Evolutionary conservation across 768 basidiomycete genomes (phyloP), one percentile per base, ranked within the genome.

Genomic region (Brasilioporus rufonigricans): DNA sequence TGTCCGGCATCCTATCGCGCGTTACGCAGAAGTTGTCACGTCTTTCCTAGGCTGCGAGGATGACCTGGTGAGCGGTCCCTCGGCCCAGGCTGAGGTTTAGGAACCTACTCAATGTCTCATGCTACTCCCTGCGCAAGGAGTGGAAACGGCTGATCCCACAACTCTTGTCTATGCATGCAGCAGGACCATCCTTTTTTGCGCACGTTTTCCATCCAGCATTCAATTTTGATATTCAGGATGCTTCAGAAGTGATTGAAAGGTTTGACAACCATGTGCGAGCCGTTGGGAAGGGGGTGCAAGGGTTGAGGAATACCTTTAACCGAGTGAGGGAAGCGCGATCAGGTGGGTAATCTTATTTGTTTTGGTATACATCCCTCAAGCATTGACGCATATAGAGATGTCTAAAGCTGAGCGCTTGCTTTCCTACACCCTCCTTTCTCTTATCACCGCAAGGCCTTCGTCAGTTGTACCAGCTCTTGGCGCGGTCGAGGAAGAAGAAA

Each of bases 171-270:
- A 75, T 83, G 57, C 80, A 81, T 3, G 76, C 87, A 12, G 82
- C 86, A n/a, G 89, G 88, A 1, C 82, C 89, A 10, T 74, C 81
- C 1, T 93, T 93, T 65, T 91, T 86, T 63, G 83, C 86, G 1
- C 83, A 82, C 39, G 85, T 93, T 1, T 92, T 85, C 61, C 92
- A 94, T 62, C 92, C 91, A 4, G 87, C 81, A 0, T 94, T 90
- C 72, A 93, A 93, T 63, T 64, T 93, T 26, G 91, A 94, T 58
- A 65, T 77, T 0, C 84, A 87, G 39, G 92, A 93, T 24, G 86
- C 88, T 0, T 67, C 73, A 13, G 82, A 83, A 16, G 70, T 77
- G 0, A 74, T 82, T 7, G 79, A 83, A 9, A 72, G 80, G 1
- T 94, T 94, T 65, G 80, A 84, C 36, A 73, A 71, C 11, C 87